phyloP scores from a whole-genome alignment of 2,329 filamentous ascomycete genomes.

The Pseudocercospora crystallina region DNA sequence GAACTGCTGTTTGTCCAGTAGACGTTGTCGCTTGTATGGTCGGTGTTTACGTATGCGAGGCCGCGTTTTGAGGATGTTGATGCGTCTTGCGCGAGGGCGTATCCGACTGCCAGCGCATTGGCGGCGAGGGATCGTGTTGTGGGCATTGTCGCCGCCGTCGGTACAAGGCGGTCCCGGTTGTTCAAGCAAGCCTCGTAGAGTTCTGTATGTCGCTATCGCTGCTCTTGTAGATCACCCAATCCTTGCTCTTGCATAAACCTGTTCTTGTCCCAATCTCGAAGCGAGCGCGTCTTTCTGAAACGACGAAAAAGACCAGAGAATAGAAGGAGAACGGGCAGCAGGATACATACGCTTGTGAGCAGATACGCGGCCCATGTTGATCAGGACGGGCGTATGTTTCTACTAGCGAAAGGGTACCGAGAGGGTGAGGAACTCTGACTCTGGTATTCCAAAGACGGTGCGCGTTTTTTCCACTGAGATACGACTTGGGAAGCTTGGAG shows the following conservation, averaged over 20 bases:
- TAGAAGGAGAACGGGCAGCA: neutral
- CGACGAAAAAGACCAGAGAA: neutral
- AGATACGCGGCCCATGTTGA: neutral
- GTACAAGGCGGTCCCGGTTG: neutral
- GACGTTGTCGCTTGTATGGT: conserved; percentile 60
- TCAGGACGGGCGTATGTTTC: too few species aligned
- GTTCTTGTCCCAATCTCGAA: neutral
- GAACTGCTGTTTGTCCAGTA: conserved; percentile 61
- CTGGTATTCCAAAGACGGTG: neutral
- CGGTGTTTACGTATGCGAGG: conserved; percentile 65
- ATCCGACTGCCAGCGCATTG: conserved; percentile 11
- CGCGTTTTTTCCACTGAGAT: conserved; percentile 9
- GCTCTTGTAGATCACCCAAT: neutral
- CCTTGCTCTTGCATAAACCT: conserved; percentile 3
- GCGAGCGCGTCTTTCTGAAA: neutral
- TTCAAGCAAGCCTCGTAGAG: neutral
- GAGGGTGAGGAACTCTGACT: too few species aligned
- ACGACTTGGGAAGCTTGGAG: conserved; percentile 7
- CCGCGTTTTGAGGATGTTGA: conserved; percentile 63
- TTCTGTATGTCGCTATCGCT: conserved; percentile 1
- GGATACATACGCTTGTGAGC: neutral
- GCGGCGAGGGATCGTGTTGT: conserved; percentile 13
- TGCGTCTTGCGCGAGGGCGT: conserved; percentile 18
- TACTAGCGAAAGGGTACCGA: too few species aligned
- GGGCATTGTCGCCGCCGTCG: neutral